Base-by-base conservation (phyloP, 2,329 filamentous ascomycete genomes). In the Curvularia spicifera region DNA sequence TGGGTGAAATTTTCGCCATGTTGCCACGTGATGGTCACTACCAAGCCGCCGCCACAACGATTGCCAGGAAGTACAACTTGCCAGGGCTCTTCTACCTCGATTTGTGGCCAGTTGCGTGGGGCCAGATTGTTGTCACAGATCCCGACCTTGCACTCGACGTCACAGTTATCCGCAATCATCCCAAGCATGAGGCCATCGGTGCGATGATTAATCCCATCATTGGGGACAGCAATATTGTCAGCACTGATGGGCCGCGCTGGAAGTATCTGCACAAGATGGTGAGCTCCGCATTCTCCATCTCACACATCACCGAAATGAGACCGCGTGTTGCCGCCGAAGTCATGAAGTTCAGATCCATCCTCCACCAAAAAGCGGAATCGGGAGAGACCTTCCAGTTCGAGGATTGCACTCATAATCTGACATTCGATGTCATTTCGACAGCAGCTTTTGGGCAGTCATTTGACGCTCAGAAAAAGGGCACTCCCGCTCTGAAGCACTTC, bases 71-170 rank as follows among this genome's bases (percentile, higher is more conserved):
- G 44, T 75, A 76, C 57, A 63, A 75, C n/a, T 56, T 76, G 13
- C 71, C 71, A 0, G 64, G 70, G 7, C 60, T 77, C 26, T 82
- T 78, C 65, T 82, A 81, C 58, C 51, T 82, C 4, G 80, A 83
- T 58, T 55, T 78, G 2, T 83, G 80, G 79, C 81, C 81, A 0
- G 40, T 78, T 6, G 71, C 69, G 2, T 67, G 64, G 5, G 51
- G 56, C 15, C 63, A 70, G 12, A 35, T 71, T n/a, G 66, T 79
- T 9, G 71, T 80, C 2, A 71, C 73, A 20, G 73, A 78, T 51
- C 72, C 77, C 5, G 74, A 78, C n/a, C 60, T 78, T 35, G 69
- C 75, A 9, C 65, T 75, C 3, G 68, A 81, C 26, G 63, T 81
- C 48, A 78, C 76, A 0, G 70, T 75, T 12, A 39, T 65, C 20